A percentile compares a stretch with the other conserved stretches of the same genome.
Evolutionary conservation across 1,284 basidiomycete species (phyloP).

Genomic region (Trametes pubescens): DNA sequence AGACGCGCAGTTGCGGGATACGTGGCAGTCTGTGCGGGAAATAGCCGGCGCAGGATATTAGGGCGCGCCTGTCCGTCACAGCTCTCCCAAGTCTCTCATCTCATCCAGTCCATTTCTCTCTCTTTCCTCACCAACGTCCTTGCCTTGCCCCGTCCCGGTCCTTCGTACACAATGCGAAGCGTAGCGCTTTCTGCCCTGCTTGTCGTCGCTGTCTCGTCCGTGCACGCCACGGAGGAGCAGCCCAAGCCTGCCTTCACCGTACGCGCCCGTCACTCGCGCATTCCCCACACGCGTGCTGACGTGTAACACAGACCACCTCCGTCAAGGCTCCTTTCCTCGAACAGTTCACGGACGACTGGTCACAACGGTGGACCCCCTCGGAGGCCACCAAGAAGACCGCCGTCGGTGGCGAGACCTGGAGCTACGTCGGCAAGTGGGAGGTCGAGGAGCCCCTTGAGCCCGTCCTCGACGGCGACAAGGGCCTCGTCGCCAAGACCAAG

Average conservation of each 20-base stretch:
- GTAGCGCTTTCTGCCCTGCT: conserved; percentile 80
- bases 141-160: conserved; percentile 56
- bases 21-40: conserved; percentile 52
- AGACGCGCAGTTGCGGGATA: conserved; percentile 42
- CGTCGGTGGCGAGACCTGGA: conserved; percentile 92
- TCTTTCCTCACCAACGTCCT: conserved; percentile 45
- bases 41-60: conserved; percentile 47
- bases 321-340: conserved; percentile 96
- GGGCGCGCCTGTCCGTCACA: conserved; percentile 32
- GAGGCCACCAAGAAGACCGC: conserved; percentile 98
- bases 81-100: conserved; percentile 28
- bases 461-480: conserved; percentile 86
- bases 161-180: conserved; percentile 84
- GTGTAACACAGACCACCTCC: conserved; percentile 69
- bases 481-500: conserved; percentile 92
- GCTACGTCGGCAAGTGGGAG: conserved; percentile 97
- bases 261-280: conserved; percentile 30
- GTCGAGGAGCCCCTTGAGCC: conserved; percentile 86
- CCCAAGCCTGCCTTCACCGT: conserved; percentile 76
- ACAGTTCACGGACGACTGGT: conserved; percentile 95
- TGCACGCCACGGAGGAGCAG: conserved; percentile 59
- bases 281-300: conserved; percentile 13
- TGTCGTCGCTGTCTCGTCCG: conserved; percentile 68
- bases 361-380: conserved; percentile 94
- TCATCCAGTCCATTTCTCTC: conserved; percentile 31